Evolutionary conservation across 768 basidiomycete species (phyloP).

Genomic region (Hirschioporus abietinus): DNA sequence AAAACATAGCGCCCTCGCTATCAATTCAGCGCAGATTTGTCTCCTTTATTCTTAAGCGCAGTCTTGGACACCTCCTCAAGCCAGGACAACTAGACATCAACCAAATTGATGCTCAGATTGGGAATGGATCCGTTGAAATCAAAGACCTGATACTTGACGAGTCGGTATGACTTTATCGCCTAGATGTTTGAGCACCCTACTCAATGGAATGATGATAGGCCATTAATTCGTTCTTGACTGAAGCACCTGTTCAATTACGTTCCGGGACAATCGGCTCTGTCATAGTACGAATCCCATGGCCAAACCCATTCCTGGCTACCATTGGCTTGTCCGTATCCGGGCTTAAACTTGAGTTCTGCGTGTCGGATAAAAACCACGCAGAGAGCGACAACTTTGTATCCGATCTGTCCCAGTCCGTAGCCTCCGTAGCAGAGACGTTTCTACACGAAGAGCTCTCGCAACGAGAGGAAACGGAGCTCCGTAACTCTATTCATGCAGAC

Average conservation of each 20-base stretch:
- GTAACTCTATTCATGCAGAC: conserved; percentile 59
- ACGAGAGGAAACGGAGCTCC: conserved; percentile 64
- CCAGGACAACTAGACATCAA: conserved; percentile 84
- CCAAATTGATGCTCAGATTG: conserved; percentile 88
- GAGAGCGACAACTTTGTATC: conserved; percentile 17
- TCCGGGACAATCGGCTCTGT: conserved; percentile 72
- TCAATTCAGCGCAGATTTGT: conserved; percentile 82
- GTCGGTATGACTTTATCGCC: conserved; percentile 43
- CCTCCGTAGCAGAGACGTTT: conserved; percentile 81
- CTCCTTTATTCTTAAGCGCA: conserved; percentile 80
- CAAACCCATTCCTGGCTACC: conserved; percentile 72
- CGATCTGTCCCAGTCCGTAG: conserved; percentile 73
- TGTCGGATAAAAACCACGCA: conserved; percentile 17
- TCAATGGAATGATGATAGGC: conserved; percentile 40
- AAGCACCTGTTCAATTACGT: conserved; percentile 61
- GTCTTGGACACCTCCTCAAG: conserved; percentile 80
- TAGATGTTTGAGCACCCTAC: conserved; percentile 6
- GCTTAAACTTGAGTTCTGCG: conserved; percentile 60
- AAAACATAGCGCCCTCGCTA: not conserved
- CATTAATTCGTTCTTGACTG: conserved; percentile 65
- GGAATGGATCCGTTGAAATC: conserved; percentile 85
- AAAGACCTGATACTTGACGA: conserved; percentile 76
- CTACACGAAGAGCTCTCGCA: conserved; percentile 75
- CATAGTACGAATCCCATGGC: conserved; percentile 78
- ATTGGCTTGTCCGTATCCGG: conserved; percentile 62